Evolutionary conservation across 179 eudicot species (phyloP).

Genomic region (Nepenthes alata): DNA sequence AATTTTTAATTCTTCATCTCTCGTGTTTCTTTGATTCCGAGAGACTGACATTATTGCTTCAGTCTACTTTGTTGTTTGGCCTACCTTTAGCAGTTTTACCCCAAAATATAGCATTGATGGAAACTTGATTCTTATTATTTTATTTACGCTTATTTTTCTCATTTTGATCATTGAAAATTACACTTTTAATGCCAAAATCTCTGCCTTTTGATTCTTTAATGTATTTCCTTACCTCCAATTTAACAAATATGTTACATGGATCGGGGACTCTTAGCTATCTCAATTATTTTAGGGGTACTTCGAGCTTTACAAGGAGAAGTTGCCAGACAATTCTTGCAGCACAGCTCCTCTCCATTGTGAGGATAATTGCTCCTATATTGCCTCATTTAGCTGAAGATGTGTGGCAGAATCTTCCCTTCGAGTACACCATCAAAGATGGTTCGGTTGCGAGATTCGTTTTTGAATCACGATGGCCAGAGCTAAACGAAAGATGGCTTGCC

Average conservation of each 20-base stretch:
- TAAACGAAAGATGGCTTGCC: slow-evolving; percentile 60
- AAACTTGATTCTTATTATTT: neutral
- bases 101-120: neutral
- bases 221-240: too few relatives aligned
- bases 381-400: slow-evolving; percentile 98
- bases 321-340: slow-evolving; percentile 97
- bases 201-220: neutral
- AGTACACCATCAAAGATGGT: slow-evolving; percentile 49
- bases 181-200: neutral
- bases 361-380: slow-evolving; percentile 81
- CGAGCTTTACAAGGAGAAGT: slow-evolving; percentile 74
- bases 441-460: slow-evolving; percentile 55
- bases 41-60: too few relatives aligned
- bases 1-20: too few relatives aligned
- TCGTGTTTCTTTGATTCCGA: too few relatives aligned
- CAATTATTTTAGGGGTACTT: slow-evolving; percentile 43
- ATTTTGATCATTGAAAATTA: too few relatives aligned
- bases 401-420: slow-evolving; percentile 90
- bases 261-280: neutral
- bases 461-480: slow-evolving; percentile 71
- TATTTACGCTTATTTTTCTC: too few relatives aligned
- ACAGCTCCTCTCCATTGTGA: slow-evolving; percentile 64
- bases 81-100: too few relatives aligned
- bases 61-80: too few relatives aligned
- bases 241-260: too few relatives aligned